Evolutionary conservation across 768 basidiomycete species (phyloP), one percentile per base, ranked within the genome.

Genomic region (Suillus clintonianus): DNA sequence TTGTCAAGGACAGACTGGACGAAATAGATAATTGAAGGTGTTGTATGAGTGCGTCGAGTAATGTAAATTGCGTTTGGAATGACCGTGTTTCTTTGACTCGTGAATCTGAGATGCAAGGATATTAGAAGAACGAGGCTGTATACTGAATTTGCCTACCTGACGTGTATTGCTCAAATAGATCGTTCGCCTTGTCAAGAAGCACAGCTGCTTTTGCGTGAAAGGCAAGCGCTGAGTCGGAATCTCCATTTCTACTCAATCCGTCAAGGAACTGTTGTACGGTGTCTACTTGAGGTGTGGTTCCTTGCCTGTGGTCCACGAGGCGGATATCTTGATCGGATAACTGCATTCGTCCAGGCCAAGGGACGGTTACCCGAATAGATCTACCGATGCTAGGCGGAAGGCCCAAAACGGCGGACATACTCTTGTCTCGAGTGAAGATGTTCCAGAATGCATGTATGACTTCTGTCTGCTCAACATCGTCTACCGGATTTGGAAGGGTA

Each of bases 21-120:
- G 59, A 36, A 14, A 68, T 53, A 22, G 47, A 60, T n/a, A 22
- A 32, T 22, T 78, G 78, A 59, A 85, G 78, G 2, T 69, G 69
- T 5, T 82, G 80, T 42, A 86, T 81, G 53, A 85, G 76, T 37
- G 74, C 70, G 64, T 84, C 81, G 61, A 86, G 71, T 3, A 79
- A 80, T 47, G 76, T 76, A 24, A 86, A 85, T 8, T 80, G 79
- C 15, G 75, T 71, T 30, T 75, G 75, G 61, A 84, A 84, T 45
- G 61, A 59, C 42, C 71, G 80, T 60, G 66, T 83, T 81, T 76
- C 15, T 80, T 47, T 15, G 14, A 59, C 8, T 3, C 27, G 62
- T 24, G 43, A 15, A 61, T 60, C 36, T 60, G 41, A 14, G 14
- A 47, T 61, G 34, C 17, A 30, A 32, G 2, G 34, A 17, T 62